Conservation (phyloP, 768 basidiomycete species). For the Serpula lacrymans region DNA sequence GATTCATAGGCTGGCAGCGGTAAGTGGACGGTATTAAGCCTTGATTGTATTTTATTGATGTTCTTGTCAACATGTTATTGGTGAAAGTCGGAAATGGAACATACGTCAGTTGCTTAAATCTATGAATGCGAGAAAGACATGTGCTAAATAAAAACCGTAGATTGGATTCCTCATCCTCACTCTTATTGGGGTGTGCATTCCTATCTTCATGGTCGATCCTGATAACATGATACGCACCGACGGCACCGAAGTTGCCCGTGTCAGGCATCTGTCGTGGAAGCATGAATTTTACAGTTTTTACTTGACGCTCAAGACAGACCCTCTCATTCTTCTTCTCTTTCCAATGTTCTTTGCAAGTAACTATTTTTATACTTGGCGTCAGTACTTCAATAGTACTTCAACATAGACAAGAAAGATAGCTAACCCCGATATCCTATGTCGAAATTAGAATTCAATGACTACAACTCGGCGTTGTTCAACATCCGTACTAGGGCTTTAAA, state of each 20-base stretch:
- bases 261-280: conserved; percentile 71
- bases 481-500: conserved; percentile 74
- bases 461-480: conserved; percentile 70
- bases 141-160: conserved; percentile 16
- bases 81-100: conserved; percentile 61
- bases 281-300: conserved; percentile 69
- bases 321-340: conserved; percentile 68
- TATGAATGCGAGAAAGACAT: conserved; percentile 39
- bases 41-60: background rate
- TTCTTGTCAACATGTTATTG: background rate
- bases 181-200: conserved; percentile 59
- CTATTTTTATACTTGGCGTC: conserved; percentile 84
- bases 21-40: conserved; percentile 9
- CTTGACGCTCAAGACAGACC: conserved; percentile 62
- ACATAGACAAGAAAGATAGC: too few relatives aligned
- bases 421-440: background rate
- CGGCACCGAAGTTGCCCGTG: conserved; percentile 60
- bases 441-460: conserved; percentile 68
- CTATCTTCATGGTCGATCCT: conserved; percentile 68
- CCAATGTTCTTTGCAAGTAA: conserved; percentile 82
- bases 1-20: conserved; percentile 21
- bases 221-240: conserved; percentile 70
- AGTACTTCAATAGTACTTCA: conserved; percentile 19
- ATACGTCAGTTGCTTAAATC: conserved; percentile 47
- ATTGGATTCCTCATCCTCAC: conserved; percentile 62